These are phyloP conservation scores for Citrus medica DNA, from an alignment of 345 rosid species.

Conservation along the genomic window DNA sequence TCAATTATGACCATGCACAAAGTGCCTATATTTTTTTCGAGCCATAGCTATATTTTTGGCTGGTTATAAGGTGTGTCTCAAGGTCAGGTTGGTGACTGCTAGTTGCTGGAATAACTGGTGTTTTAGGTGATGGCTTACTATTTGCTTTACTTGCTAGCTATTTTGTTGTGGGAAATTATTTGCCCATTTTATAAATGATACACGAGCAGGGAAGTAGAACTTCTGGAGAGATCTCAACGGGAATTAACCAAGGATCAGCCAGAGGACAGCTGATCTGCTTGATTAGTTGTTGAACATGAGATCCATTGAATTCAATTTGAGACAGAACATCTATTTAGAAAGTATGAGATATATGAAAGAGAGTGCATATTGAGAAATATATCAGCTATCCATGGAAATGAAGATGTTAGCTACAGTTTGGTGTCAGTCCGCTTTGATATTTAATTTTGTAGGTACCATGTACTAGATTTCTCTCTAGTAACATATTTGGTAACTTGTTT, in stretches of 20 bases:
- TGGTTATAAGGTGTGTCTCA: not conserved
- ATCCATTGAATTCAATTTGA: not conserved
- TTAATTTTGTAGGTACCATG: not conserved
- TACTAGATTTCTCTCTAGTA: not conserved
- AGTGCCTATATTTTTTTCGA: not conserved
- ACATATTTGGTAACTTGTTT: slow-evolving; percentile 9
- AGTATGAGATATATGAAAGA: not conserved
- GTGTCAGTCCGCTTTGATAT: not conserved
- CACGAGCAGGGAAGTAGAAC: not conserved
- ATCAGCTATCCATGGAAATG: not conserved
- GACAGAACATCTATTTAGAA: not conserved
- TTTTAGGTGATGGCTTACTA: not conserved
- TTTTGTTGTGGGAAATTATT: not conserved
- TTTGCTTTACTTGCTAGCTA: not conserved
- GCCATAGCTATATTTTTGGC: not conserved
- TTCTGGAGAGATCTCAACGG: not conserved
- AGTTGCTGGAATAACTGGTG: not conserved
- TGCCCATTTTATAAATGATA: not conserved
- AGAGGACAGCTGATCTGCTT: not conserved
- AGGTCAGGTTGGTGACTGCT: not conserved
- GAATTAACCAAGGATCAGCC: not conserved
- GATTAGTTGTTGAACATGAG: not conserved
- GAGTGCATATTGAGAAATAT: not conserved
- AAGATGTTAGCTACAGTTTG: not conserved
- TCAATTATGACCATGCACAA: not conserved